Percentiles rank a stretch among this genome's conserved stretches.
Evolutionary conservation across 1,284 basidiomycete genomes (phyloP).

Genomic region (Polyporus tsugae): DNA sequence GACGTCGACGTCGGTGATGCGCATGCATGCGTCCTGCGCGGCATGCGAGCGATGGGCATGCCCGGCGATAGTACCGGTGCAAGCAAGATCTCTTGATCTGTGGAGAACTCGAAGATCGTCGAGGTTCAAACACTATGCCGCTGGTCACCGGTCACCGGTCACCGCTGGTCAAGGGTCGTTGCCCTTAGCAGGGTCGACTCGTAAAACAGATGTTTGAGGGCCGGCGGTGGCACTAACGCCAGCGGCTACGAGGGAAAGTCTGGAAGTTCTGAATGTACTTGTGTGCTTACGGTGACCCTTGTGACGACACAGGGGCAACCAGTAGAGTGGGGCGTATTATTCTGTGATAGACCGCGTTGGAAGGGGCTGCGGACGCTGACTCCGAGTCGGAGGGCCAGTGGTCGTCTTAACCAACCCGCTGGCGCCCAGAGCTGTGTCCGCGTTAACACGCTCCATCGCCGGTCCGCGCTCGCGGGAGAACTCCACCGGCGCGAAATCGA

Average conservation of each 20-base stretch:
- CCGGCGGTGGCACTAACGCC: not conserved
- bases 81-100: too few species aligned
- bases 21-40: not conserved
- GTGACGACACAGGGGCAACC: too few species aligned
- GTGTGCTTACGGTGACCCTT: too few species aligned
- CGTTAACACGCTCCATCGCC: not conserved
- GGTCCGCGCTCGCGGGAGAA: slow-evolving; percentile 2
- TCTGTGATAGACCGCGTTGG: too few species aligned
- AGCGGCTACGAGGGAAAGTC: too few species aligned
- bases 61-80: too few species aligned
- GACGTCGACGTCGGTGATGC: not conserved
- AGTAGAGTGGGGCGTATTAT: too few species aligned
- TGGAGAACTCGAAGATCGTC: not conserved
- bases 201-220: not conserved
- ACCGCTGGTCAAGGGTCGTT: too few species aligned
- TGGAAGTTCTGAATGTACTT: too few species aligned
- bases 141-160: too few species aligned
- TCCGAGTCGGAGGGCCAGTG: not conserved
- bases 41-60: too few species aligned
- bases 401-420: not conserved
- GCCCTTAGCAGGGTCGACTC: not conserved
- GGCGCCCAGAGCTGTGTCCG: not conserved
- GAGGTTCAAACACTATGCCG: not conserved
- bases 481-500: not conserved
- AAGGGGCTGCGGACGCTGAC: not conserved